Conservation (phyloP, 768 basidiomycete species). For the Lactarius evosmus region DNA sequence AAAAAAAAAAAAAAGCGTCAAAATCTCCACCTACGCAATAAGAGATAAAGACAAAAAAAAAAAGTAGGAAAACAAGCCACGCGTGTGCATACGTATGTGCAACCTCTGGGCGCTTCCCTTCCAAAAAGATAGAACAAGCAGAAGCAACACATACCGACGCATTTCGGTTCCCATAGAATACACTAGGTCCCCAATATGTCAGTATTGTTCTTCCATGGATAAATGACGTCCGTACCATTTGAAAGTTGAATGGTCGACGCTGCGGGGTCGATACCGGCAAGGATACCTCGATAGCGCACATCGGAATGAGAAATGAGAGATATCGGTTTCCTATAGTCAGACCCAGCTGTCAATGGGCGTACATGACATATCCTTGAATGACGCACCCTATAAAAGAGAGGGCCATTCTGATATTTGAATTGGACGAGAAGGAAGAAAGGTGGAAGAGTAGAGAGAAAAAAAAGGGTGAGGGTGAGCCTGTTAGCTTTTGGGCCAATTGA, state of each 20-base stretch:
- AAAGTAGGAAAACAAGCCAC: conserved; percentile 58
- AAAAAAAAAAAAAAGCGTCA: conserved; percentile 36
- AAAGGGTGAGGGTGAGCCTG: background rate
- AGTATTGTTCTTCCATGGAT: background rate
- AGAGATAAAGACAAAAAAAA: background rate
- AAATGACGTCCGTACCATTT: conserved; percentile 55
- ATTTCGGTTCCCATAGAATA: conserved; percentile 88
- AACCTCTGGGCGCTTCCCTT: conserved; percentile 47
- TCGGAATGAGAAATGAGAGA: conserved; percentile 89
- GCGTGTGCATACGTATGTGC: conserved; percentile 55
- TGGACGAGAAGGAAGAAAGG: conserved; percentile 1
- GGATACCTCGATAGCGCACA: conserved; percentile 84
- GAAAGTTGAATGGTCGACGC: conserved; percentile 86
- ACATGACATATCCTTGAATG: background rate
- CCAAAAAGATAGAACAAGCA: conserved; percentile 29
- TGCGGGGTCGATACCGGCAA: conserved; percentile 81
- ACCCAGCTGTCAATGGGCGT: conserved; percentile 10
- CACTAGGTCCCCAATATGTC: conserved; percentile 38
- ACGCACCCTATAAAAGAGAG: conserved; percentile 29
- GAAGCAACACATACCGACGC: conserved; percentile 54
- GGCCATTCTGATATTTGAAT: conserved; percentile 23
- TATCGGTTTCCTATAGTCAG: conserved; percentile 67
- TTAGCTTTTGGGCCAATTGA: conserved; percentile 2
- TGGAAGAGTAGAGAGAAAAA: background rate
- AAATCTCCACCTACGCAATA: conserved; percentile 9